Base-by-base conservation (phyloP, 768 basidiomycete species). In the Hypsizygus marmoreus region DNA sequence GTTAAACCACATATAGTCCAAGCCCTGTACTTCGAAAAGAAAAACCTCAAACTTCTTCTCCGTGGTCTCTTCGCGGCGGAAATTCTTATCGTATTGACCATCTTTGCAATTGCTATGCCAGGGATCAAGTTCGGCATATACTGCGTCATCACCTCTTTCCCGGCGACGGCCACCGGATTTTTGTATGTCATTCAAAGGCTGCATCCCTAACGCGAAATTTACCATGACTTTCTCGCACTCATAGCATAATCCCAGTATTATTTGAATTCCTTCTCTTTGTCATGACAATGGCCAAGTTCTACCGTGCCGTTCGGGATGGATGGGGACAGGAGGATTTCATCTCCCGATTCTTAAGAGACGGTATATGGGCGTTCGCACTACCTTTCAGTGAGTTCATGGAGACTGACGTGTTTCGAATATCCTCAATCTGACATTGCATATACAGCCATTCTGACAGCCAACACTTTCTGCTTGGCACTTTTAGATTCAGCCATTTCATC, bases 251-350 rank as follows among this genome's bases (percentile, higher is more conserved):
- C 10, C 54, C 61, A 10, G 49, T 60, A 13, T 2, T 55, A 13
- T 52, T 60, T 23, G 61, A 62, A 25, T 58, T 48, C 16, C 20
- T 56, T 10, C 50, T 62, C 22, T 60, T 62, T 45, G 45, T 51
- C 12, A 35, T 62, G 31, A 62, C 61, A 3, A 59, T 60, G 59
- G 30, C 44, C 25, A 62, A 60, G 40, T 62, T 62, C 28, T 62
- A 58, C 31, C 12, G 30, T 17, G 52, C 56, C 22, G 44, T 58
- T 2, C 51, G 56, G 16, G 59, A 62, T 25, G 57, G 55, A 8
- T 60, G 61, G 61, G 55, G 57, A 7, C 50, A 48, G 14, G 54
- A 58, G 37, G 35, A 51, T n/a, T 42, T 62, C 20, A 34, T 60
- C n/a, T 40, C 57, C 6, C 56, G 57, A 13, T 62, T 59, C 40